A percentile compares a stretch with the other conserved stretches of the same genome.
phyloP scores from a whole-genome alignment of 176 grass and related monocot species.

The Avena insularis region DNA sequence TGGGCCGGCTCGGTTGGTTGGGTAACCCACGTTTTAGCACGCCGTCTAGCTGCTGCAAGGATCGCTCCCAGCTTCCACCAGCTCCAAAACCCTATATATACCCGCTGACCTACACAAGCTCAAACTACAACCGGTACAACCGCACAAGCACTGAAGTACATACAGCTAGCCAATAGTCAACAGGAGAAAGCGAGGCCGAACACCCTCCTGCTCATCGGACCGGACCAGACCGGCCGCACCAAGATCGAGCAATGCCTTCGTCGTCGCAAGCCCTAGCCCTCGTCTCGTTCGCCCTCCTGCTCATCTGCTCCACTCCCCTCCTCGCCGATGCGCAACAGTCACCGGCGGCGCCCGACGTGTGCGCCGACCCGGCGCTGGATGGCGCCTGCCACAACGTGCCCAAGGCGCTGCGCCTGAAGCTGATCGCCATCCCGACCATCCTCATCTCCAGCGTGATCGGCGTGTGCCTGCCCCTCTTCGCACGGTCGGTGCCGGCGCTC shows the following conservation, averaged over 20 bases:
- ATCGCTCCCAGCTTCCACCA: background rate
- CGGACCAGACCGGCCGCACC: background rate
- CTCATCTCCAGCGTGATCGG: constrained; percentile 57
- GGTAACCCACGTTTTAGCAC: no score
- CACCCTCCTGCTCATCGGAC: no score
- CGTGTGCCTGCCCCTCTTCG: constrained; percentile 74
- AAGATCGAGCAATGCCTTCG: constrained; percentile 24
- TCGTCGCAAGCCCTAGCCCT: constrained; percentile 2
- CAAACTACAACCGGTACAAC: background rate
- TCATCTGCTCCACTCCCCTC: background rate
- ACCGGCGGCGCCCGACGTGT: background rate
- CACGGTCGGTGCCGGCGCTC: constrained; percentile 60
- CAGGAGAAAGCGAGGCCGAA: background rate
- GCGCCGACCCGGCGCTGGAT: background rate
- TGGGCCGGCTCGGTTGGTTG: no score
- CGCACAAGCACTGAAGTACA: background rate
- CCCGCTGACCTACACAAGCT: background rate
- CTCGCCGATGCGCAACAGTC: constrained; percentile 3
- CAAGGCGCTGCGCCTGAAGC: constrained; percentile 64
- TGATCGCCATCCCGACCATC: constrained; percentile 73
- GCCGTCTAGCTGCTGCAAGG: no score
- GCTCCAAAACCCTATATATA: background rate
- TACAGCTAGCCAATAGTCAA: background rate
- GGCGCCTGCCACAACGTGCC: constrained; percentile 57
- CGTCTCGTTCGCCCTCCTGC: background rate